phyloP scores from a whole-genome alignment of 495 filamentous ascomycete species.

The Astrothelium subdiscretum region DNA sequence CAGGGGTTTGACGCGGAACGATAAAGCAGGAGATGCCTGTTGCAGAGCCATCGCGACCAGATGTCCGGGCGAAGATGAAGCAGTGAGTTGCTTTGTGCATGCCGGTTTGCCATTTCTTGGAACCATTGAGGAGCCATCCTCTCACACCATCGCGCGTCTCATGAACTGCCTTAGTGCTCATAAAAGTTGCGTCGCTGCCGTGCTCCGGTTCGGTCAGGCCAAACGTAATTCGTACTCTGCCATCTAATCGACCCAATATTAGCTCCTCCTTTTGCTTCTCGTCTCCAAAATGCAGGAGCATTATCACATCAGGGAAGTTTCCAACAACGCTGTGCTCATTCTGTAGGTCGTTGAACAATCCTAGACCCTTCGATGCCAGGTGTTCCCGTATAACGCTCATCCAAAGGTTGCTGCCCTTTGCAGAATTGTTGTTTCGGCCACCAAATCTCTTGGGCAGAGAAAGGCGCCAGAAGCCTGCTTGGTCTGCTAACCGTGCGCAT shows the following conservation, averaged over 20 bases:
- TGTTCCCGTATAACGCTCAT: constrained; percentile 50
- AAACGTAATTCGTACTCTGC: constrained; percentile 42
- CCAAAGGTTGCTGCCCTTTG: constrained; percentile 39
- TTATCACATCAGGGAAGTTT: constrained; percentile 47
- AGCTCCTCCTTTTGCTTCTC: constrained; percentile 37
- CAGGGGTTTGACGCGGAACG: constrained; percentile 35
- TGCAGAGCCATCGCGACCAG: constrained; percentile 33
- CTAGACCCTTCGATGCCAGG: constrained; percentile 42
- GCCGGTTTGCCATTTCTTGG: constrained; percentile 53
- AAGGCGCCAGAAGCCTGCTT: constrained; percentile 46
- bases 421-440: constrained; percentile 32
- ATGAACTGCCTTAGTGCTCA: constrained; percentile 37
- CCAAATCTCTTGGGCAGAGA: constrained; percentile 43
- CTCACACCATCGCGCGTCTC: constrained; percentile 24
- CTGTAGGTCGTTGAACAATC: constrained; percentile 50
- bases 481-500: constrained; percentile 36
- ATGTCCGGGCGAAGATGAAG: constrained; percentile 46
- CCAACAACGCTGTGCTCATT: constrained; percentile 48
- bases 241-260: constrained; percentile 37
- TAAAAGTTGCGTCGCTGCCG: constrained; percentile 48
- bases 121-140: constrained; percentile 42
- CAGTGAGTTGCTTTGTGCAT: constrained; percentile 47
- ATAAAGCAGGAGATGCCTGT: constrained; percentile 48
- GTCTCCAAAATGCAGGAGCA: constrained; percentile 45
- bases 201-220: constrained; percentile 50